Conservation (phyloP, 176 grass and related monocot species). For the Thinopyrum elongatum region DNA sequence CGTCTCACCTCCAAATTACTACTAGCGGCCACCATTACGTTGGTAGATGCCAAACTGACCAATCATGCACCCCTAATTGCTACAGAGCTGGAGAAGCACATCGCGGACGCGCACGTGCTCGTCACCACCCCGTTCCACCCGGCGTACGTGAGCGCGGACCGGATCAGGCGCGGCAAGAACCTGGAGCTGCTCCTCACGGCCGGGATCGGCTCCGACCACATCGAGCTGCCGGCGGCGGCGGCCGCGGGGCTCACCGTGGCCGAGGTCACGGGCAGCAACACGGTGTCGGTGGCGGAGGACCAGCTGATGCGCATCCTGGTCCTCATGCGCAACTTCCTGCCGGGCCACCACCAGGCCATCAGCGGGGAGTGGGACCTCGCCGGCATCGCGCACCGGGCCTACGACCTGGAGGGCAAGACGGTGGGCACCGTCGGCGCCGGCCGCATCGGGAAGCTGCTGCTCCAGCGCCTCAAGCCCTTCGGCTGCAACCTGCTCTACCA, state of each 20-base stretch:
- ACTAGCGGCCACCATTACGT: too few relatives aligned
- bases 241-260: constrained; percentile 36
- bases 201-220: constrained; percentile 12
- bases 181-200: constrained; percentile 33
- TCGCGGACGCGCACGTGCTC: constrained; percentile 49
- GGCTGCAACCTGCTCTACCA: constrained; percentile 47
- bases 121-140: constrained; percentile 62
- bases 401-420: constrained; percentile 53
- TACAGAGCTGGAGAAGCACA: constrained; percentile 54
- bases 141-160: constrained; percentile 44
- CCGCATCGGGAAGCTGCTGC: constrained; percentile 15
- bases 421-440: constrained; percentile 56
- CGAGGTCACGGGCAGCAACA: constrained; percentile 62
- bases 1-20: too few relatives aligned
- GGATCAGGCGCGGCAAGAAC: constrained; percentile 38
- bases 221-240: neutral
- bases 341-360: constrained; percentile 25
- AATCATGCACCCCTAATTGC: too few relatives aligned
- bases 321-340: constrained; percentile 55
- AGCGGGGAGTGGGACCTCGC: constrained; percentile 52
- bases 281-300: constrained; percentile 59
- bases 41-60: neutral
- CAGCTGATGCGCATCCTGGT: constrained; percentile 55
- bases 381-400: constrained; percentile 38
- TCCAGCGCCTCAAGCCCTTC: constrained; percentile 35